A percentile compares a stretch with the other conserved stretches of the same genome.
phyloP scores from a whole-genome alignment of 2,329 filamentous ascomycete genomes.

The Mycosphaerella sp. region DNA sequence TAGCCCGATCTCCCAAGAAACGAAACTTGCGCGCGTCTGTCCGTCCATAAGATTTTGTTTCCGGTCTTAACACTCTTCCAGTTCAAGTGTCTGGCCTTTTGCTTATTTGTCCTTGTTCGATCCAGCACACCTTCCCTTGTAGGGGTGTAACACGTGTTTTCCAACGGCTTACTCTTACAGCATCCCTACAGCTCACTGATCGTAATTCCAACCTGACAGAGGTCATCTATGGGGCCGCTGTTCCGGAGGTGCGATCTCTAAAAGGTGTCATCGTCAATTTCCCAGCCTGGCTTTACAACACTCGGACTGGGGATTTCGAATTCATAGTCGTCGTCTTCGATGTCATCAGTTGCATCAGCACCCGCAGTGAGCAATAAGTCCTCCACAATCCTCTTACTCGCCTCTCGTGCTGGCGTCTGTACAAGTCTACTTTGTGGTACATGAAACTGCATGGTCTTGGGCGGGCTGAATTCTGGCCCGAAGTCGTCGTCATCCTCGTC shows the following conservation, averaged over 20 bases:
- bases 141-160: too few species aligned
- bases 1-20: neutral
- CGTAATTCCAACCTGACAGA: too few species aligned
- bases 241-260: constrained; percentile 16
- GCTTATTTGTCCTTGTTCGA: too few species aligned
- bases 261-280: constrained; percentile 46
- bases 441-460: constrained; percentile 86
- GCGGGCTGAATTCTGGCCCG: constrained; percentile 59
- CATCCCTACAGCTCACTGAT: too few species aligned
- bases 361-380: constrained; percentile 73
- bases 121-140: too few species aligned
- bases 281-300: constrained; percentile 40
- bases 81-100: too few species aligned
- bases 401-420: constrained; percentile 77
- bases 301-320: constrained; percentile 45
- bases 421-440: constrained; percentile 69
- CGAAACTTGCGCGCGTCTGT: too few species aligned
- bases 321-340: constrained; percentile 38
- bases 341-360: constrained; percentile 48
- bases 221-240: too few species aligned
- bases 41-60: too few species aligned
- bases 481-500: constrained; percentile 53
- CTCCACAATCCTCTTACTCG: constrained; percentile 73
- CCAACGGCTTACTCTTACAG: too few species aligned
- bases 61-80: too few species aligned